These are phyloP conservation scores for Alternaria postmessia DNA, from an alignment of 2,329 filamentous ascomycete species.

Conservation along the genomic window DNA sequence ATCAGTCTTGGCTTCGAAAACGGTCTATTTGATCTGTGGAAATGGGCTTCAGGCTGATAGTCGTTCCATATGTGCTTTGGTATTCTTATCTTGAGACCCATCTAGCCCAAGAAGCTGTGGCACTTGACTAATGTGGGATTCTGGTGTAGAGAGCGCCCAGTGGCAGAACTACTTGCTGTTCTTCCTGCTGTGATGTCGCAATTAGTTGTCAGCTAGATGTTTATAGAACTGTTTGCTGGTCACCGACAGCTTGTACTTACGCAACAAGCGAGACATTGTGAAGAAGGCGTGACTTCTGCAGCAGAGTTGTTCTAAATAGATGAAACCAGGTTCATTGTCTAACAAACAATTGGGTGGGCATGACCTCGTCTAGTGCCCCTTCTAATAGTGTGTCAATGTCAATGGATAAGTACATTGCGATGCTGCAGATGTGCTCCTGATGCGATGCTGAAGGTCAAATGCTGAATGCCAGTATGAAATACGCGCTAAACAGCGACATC, in stretches of 20 bases:
- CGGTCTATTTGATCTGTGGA: background rate
- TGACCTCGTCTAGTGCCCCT: background rate
- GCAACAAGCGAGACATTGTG: background rate
- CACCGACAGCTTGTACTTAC: conserved; percentile 4
- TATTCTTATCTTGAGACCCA: conserved; percentile 17
- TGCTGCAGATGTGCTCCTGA: background rate
- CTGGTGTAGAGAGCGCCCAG: background rate
- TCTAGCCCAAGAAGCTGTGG: background rate
- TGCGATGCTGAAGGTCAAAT: background rate
- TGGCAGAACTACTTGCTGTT: background rate
- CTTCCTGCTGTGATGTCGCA: background rate
- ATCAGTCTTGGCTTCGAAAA: background rate
- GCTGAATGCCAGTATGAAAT: background rate
- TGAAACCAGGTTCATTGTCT: background rate
- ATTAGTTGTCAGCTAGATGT: background rate
- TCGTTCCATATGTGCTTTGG: conserved; percentile 23
- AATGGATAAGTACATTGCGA: background rate
- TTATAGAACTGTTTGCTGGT: conserved; percentile 12
- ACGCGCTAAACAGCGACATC: background rate
- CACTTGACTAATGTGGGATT: background rate
- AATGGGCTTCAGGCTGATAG: background rate
- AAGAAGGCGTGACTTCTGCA: background rate
- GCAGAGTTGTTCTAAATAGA: background rate
- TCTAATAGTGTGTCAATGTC: background rate
- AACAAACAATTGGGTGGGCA: background rate